These are phyloP conservation scores for Fomitopsis betulina DNA, from an alignment of 1,284 basidiomycete species.

Conservation along the genomic window DNA sequence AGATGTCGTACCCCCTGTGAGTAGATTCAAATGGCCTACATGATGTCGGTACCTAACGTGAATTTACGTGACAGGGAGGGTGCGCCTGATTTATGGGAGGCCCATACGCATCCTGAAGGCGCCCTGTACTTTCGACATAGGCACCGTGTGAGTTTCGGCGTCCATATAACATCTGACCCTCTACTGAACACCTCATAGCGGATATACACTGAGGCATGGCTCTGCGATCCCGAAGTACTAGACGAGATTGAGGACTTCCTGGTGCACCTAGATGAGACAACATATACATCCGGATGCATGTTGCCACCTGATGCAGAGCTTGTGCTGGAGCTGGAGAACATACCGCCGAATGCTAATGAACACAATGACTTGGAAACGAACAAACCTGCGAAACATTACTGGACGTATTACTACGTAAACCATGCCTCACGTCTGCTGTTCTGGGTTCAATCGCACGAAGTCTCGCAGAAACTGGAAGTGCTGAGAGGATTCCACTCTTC, in stretches of 20 bases:
- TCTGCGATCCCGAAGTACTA: slow-evolving; percentile 13
- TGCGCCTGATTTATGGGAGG: slow-evolving; percentile 17
- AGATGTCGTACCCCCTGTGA: slow-evolving; percentile 11
- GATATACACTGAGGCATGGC: slow-evolving; percentile 24
- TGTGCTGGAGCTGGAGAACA: slow-evolving; percentile 19
- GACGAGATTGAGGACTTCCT: slow-evolving; percentile 16
- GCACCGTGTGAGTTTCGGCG: slow-evolving; percentile 11
- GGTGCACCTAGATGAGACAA: slow-evolving; percentile 6
- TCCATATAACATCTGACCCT: background rate
- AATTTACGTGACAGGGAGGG: slow-evolving; percentile 8
- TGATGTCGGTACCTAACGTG: background rate
- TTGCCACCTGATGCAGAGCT: slow-evolving; percentile 18
- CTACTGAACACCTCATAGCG: slow-evolving; percentile 5
- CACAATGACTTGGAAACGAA: slow-evolving; percentile 1
- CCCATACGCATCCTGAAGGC: slow-evolving; percentile 25
- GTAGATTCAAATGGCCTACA: background rate
- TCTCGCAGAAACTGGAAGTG: slow-evolving; percentile 24
- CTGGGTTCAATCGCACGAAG: slow-evolving; percentile 25
- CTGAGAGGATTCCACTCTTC: slow-evolving; percentile 31
- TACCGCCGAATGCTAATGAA: background rate
- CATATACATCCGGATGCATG: background rate
- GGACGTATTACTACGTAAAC: slow-evolving; percentile 27
- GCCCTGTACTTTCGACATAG: slow-evolving; percentile 23
- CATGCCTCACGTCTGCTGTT: slow-evolving; percentile 19
- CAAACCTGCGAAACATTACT: slow-evolving; percentile 9